Evolutionary conservation across 345 rosid species (phyloP).

Genomic region (Salix dunnii): DNA sequence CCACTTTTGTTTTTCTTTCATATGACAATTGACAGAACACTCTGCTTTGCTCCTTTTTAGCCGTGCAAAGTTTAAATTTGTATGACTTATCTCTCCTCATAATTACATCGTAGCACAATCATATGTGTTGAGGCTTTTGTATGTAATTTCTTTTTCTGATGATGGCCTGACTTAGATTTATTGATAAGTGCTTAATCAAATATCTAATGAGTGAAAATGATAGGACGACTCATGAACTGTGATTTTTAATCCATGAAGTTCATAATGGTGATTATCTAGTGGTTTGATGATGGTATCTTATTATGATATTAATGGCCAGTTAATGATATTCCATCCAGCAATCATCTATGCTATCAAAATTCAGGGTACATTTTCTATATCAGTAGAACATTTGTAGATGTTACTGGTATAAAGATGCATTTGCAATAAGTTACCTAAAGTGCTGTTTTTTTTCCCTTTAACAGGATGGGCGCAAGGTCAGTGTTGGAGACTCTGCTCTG

Average conservation of each 20-base stretch:
- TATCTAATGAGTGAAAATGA: background rate
- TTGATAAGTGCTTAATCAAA: background rate
- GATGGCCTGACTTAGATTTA: background rate
- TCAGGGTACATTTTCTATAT: background rate
- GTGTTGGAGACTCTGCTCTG: constrained; percentile 88
- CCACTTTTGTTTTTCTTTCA: background rate
- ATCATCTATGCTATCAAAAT: background rate
- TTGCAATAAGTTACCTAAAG: background rate
- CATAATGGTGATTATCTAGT: background rate
- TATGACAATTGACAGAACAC: background rate
- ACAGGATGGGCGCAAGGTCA: constrained; percentile 81
- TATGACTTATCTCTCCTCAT: background rate
- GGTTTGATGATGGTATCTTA: background rate
- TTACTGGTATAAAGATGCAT: background rate
- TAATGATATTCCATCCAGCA: background rate
- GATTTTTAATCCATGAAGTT: background rate
- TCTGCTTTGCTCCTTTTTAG: background rate
- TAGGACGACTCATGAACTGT: background rate
- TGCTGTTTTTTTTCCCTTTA: background rate
- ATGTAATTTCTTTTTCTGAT: background rate
- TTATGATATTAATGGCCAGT: background rate
- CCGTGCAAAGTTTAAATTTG: background rate
- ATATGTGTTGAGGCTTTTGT: background rate
- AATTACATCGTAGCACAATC: background rate
- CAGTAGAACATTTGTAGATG: background rate